phyloP scores from a whole-genome alignment of 1,284 basidiomycete genomes.

The Cryptococcus hybrid region DNA sequence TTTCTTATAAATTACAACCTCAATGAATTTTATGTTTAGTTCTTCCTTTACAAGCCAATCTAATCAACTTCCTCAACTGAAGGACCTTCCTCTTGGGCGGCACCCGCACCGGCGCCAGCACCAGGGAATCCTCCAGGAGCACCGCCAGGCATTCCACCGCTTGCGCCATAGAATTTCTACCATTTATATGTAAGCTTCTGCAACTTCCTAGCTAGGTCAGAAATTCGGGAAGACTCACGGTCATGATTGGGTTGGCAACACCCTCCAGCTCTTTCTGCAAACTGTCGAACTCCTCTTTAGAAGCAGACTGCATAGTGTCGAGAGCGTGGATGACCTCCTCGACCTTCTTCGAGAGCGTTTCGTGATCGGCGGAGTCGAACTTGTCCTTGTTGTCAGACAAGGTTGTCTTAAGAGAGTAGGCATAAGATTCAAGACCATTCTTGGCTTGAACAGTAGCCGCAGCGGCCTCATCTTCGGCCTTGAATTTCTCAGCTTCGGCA shows the following conservation, averaged over 20 bases:
- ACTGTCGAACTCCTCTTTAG: conserved; percentile 90
- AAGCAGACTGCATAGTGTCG: conserved; percentile 74
- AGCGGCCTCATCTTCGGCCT: conserved; percentile 90
- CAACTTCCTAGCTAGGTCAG: no score
- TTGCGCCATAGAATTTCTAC: conserved; percentile 66
- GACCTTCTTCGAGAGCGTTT: conserved; percentile 77
- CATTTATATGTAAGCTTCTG: no score
- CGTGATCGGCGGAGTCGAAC: conserved; percentile 85
- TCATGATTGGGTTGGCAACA: conserved; percentile 68
- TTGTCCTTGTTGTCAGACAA: conserved; percentile 84
- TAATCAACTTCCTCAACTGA: conserved; percentile 60
- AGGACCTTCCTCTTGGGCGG: conserved; percentile 56
- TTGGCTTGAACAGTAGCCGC: conserved; percentile 94
- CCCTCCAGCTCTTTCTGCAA: conserved; percentile 95
- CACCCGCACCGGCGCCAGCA: conserved; percentile 49
- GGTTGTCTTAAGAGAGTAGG: conserved; percentile 95
- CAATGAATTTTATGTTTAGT: no score
- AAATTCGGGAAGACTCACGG: no score
- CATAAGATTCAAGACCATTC: conserved; percentile 90
- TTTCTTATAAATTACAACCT: no score
- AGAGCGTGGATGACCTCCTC: conserved; percentile 87
- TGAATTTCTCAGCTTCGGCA: conserved; percentile 83
- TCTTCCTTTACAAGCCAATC: no score
- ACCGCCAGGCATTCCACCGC: conserved; percentile 39
- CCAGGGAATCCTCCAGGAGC: conserved; percentile 59